These are phyloP conservation scores for Globisporangium alternatum DNA, from an alignment of 352 stramenopile genomes.

Conservation along the genomic window DNA sequence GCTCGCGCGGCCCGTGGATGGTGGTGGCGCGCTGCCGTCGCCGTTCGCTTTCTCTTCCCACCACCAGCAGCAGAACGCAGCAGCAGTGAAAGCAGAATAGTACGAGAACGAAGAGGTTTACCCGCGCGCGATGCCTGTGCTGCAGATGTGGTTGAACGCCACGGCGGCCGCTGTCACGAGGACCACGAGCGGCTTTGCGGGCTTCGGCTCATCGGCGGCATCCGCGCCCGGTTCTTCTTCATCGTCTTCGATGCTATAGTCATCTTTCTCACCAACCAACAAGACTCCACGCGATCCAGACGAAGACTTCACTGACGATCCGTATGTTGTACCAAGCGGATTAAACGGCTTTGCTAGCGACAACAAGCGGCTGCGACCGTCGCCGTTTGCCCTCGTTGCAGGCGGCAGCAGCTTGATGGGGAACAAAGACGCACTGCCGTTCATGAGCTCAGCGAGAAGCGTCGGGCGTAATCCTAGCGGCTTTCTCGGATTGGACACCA, in stretches of 20 bases:
- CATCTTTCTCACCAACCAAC: background rate
- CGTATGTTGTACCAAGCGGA: background rate
- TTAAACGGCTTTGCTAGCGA: background rate
- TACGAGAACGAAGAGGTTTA: background rate
- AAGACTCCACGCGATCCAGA: slow-evolving; percentile 11
- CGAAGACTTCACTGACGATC: background rate
- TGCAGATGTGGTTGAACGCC: slow-evolving; percentile 5
- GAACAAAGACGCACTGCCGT: slow-evolving; percentile 6
- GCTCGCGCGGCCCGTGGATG: background rate
- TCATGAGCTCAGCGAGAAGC: slow-evolving; percentile 9
- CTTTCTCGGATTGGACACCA: slow-evolving; percentile 6
- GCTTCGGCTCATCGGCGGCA: background rate
- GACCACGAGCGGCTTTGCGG: slow-evolving; percentile 10
- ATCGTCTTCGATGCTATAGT: background rate
- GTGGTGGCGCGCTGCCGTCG: background rate
- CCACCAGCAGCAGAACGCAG: background rate
- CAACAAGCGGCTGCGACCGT: slow-evolving; percentile 8
- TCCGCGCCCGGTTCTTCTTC: background rate
- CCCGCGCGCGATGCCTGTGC: background rate
- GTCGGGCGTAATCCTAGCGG: background rate
- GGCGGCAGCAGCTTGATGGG: slow-evolving; percentile 1
- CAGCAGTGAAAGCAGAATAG: background rate
- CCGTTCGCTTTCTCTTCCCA: background rate
- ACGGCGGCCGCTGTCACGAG: slow-evolving; percentile 1
- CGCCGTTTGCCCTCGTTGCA: slow-evolving; percentile 3